phyloP scores from a whole-genome alignment of 768 basidiomycete species.

The Basidioascus undulatus region DNA sequence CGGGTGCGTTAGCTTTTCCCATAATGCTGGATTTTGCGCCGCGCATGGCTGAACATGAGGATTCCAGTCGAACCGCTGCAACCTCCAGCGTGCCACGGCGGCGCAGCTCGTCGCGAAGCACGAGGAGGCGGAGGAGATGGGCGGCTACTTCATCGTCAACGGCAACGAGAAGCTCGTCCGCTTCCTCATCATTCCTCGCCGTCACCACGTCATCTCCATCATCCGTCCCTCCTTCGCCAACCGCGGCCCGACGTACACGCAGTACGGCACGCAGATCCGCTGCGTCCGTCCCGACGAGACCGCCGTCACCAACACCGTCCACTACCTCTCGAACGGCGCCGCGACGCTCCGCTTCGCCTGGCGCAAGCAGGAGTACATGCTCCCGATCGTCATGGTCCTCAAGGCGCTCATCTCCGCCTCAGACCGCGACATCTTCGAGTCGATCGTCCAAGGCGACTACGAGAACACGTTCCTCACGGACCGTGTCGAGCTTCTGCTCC shows the following conservation, averaged over 20 bases:
- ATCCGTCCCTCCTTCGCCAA: conserved; percentile 73
- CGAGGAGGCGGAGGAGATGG: conserved; percentile 96
- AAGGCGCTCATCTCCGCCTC: conserved; percentile 77
- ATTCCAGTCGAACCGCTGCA: conserved; percentile 64
- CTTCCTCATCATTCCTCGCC: conserved; percentile 81
- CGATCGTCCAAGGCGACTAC: conserved; percentile 87
- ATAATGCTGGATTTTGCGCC: background rate
- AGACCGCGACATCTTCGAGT: conserved; percentile 91
- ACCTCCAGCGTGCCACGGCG: conserved; percentile 62
- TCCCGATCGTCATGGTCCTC: conserved; percentile 86
- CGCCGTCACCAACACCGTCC: conserved; percentile 80
- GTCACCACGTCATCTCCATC: conserved; percentile 85
- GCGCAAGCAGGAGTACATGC: conserved; percentile 94
- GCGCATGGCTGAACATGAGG: background rate
- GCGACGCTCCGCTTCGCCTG: conserved; percentile 92
- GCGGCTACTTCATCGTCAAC: conserved; percentile 95
- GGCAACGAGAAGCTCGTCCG: conserved; percentile 97
- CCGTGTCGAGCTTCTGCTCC: conserved; percentile 74
- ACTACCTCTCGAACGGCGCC: conserved; percentile 86
- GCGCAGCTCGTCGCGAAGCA: conserved; percentile 65
- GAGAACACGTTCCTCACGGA: conserved; percentile 93
- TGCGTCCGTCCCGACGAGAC: conserved; percentile 85
- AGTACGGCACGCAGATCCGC: conserved; percentile 81
- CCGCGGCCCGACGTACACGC: conserved; percentile 84
- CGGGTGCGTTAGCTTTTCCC: conserved; percentile 36